Percentiles rank a stretch among this genome's conserved stretches.
phyloP scores from a whole-genome alignment of 306 rosid species.

The Inga oerstediana region DNA sequence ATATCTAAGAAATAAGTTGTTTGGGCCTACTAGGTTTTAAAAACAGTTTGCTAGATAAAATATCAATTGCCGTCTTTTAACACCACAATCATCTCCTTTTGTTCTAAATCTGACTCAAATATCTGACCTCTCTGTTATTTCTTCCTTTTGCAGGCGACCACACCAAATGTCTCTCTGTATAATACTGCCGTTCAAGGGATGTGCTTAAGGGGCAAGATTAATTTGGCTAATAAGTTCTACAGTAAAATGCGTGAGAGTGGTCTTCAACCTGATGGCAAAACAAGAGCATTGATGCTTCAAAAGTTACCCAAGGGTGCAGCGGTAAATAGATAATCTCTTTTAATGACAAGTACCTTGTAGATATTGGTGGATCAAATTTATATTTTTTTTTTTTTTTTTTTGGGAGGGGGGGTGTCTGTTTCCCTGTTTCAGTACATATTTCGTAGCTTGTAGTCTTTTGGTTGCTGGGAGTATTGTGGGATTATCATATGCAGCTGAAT shows the following conservation, averaged over 20 bases:
- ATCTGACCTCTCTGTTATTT: slow-evolving; percentile 23
- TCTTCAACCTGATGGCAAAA: slow-evolving; percentile 76
- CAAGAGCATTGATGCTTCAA: slow-evolving; percentile 74
- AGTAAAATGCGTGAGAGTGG: slow-evolving; percentile 53
- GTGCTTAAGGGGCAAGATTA: slow-evolving; percentile 65
- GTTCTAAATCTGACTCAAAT: slow-evolving; percentile 12
- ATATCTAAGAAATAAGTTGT: not conserved
- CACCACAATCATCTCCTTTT: not conserved
- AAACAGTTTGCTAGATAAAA: slow-evolving; percentile 9
- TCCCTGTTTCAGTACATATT: not conserved
- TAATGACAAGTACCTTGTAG: slow-evolving; percentile 32
- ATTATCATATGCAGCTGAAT: slow-evolving; percentile 11
- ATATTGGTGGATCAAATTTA: not conserved
- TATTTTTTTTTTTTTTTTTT: too few relatives aligned
- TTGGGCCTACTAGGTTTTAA: slow-evolving; percentile 17
- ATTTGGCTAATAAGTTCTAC: slow-evolving; percentile 64
- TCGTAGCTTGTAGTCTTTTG: not conserved
- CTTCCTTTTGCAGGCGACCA: slow-evolving; percentile 47
- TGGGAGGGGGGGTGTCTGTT: not conserved
- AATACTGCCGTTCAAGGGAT: slow-evolving; percentile 81
- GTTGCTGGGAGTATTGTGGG: slow-evolving; percentile 28
- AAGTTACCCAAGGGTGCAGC: slow-evolving; percentile 32
- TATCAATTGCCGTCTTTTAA: not conserved
- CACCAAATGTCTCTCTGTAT: slow-evolving; percentile 63
- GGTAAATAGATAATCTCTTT: slow-evolving; percentile 33